phyloP scores from a whole-genome alignment of 441 rosid species.

The Aleurites moluccanus region DNA sequence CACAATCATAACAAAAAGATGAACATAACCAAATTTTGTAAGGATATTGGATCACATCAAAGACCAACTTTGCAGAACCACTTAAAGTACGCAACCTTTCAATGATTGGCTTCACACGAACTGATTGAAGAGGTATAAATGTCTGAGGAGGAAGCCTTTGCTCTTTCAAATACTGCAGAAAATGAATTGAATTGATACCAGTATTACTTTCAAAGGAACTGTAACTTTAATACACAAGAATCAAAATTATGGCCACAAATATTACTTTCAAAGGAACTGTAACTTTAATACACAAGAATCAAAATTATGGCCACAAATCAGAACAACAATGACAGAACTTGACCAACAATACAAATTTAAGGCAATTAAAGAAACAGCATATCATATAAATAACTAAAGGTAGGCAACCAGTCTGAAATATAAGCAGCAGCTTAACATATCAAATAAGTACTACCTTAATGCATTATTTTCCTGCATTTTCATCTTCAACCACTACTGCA shows the following conservation, averaged over 20 bases:
- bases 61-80: conserved; percentile 80
- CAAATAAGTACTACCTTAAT: conserved; percentile 65
- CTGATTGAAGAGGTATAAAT: conserved; percentile 93
- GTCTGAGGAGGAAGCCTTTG: conserved; percentile 99
- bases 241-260: conserved; percentile 8
- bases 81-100: conserved; percentile 88
- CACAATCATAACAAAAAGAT: not conserved
- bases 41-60: conserved; percentile 99
- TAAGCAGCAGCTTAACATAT: conserved; percentile 14
- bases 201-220: conserved; percentile 18
- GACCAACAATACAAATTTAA: not conserved
- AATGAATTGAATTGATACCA: conserved; percentile 27
- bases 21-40: conserved; percentile 20
- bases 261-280: too few relatives aligned
- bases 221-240: conserved; percentile 13
- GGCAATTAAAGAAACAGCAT: not conserved
- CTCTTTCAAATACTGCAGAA: conserved; percentile 93
- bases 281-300: conserved; percentile 13
- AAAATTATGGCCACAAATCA: conserved; percentile 9
- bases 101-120: conserved; percentile 84
- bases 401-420: conserved; percentile 13
- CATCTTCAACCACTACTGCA: conserved; percentile 98
- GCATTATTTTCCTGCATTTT: conserved; percentile 94
- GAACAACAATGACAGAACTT: conserved; percentile 11
- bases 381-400: not conserved